Conservation (phyloP, 345 rosid species). For the Durio zibethinus region DNA sequence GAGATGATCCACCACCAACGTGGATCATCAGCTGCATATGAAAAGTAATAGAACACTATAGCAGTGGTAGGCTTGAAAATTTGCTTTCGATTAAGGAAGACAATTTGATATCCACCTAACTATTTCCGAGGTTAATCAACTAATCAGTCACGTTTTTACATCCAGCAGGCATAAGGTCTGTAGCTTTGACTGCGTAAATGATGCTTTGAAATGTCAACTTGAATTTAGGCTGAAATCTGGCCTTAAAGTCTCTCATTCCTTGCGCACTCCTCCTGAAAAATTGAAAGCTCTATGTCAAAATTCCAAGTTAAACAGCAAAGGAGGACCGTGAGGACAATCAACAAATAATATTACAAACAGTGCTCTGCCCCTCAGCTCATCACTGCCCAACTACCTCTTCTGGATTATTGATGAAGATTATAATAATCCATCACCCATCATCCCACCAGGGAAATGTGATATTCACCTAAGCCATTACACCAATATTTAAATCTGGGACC, state of each 20-base stretch:
- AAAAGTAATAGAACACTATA: background rate
- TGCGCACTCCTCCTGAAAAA: slow-evolving; percentile 48
- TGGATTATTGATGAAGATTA: background rate
- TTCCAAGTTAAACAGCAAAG: background rate
- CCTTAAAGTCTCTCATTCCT: slow-evolving; percentile 41
- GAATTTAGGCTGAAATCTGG: slow-evolving; percentile 6
- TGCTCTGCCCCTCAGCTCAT: background rate
- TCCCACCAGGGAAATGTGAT: background rate
- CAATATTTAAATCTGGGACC: background rate
- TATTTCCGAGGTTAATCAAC: background rate
- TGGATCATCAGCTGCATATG: background rate
- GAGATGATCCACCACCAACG: background rate
- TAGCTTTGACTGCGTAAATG: background rate
- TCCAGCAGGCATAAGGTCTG: background rate
- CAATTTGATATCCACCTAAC: background rate
- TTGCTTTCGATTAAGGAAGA: background rate
- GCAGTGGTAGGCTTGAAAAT: background rate
- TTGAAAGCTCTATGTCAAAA: background rate
- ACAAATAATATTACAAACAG: no score
- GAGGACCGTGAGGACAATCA: background rate
- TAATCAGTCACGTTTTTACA: background rate
- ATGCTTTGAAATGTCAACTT: background rate
- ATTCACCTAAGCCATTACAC: background rate
- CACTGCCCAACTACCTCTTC: background rate
- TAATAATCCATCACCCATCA: background rate